Evolutionary conservation across 2,329 filamentous ascomycete genomes (phyloP).

Genomic region (Pyrenophora graminea): DNA sequence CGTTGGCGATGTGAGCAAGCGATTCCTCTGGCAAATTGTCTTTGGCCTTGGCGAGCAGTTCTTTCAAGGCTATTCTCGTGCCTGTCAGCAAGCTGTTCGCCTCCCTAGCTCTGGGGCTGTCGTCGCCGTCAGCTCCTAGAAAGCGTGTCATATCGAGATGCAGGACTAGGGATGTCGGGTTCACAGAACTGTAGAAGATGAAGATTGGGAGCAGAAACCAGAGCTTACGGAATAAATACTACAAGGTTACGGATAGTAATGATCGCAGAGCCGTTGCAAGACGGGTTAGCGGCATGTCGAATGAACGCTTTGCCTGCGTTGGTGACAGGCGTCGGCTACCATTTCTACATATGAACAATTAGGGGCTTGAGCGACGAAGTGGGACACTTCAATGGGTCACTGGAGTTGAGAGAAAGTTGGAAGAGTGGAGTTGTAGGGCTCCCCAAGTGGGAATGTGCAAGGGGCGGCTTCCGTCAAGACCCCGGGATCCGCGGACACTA

Average conservation of each 20-base stretch:
- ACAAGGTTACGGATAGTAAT: slow-evolving; percentile 9
- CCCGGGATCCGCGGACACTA: too few species aligned
- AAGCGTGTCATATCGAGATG: slow-evolving; percentile 33
- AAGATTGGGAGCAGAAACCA: not conserved
- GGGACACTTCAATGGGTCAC: too few species aligned
- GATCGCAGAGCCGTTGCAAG: slow-evolving; percentile 17
- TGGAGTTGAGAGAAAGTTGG: not conserved
- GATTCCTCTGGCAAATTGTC: slow-evolving; percentile 43
- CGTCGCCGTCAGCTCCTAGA: slow-evolving; percentile 23
- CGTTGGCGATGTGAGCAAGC: slow-evolving; percentile 33
- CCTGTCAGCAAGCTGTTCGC: slow-evolving; percentile 40
- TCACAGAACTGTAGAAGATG: not conserved
- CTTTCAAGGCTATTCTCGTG: slow-evolving; percentile 39
- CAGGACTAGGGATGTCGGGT: not conserved
- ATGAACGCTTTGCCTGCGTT: slow-evolving; percentile 6
- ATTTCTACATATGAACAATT: slow-evolving; percentile 13
- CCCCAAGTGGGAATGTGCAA: too few species aligned
- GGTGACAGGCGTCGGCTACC: slow-evolving; percentile 18
- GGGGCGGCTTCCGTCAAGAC: too few species aligned
- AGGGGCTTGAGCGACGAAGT: slow-evolving; percentile 9
- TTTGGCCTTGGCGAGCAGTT: slow-evolving; percentile 38
- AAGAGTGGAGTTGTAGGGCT: not conserved
- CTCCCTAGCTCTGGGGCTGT: slow-evolving; percentile 16
- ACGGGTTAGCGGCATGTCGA: slow-evolving; percentile 26
- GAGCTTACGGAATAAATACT: slow-evolving; percentile 8